These are phyloP conservation scores for Allantophomopsis lycopodina DNA, from an alignment of 2,329 filamentous ascomycete genomes.

Conservation along the genomic window DNA sequence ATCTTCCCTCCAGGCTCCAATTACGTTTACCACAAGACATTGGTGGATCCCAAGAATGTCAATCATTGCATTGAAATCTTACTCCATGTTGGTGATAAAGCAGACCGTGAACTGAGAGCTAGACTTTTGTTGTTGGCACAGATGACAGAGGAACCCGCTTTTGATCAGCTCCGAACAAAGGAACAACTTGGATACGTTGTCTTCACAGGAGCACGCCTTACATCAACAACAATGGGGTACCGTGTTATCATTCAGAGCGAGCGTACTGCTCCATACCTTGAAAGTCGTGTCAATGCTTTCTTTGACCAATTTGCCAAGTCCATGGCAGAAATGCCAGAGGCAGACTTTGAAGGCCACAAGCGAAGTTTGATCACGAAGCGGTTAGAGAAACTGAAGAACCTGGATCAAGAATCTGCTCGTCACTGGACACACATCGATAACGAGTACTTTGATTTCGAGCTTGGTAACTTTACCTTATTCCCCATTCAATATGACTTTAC, in stretches of 20 bases:
- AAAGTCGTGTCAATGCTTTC: constrained; percentile 79
- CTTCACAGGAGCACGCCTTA: constrained; percentile 62
- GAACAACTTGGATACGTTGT: constrained; percentile 97
- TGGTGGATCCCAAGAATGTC: constrained; percentile 80
- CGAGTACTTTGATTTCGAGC: constrained; percentile 83
- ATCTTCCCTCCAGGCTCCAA: constrained; percentile 70
- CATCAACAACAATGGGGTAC: constrained; percentile 71
- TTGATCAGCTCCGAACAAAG: constrained; percentile 90
- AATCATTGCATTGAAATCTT: constrained; percentile 78
- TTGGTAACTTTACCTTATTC: constrained; percentile 40
- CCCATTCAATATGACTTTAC: background rate
- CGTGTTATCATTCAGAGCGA: constrained; percentile 91
- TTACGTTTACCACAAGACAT: constrained; percentile 65
- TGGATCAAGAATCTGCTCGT: constrained; percentile 68
- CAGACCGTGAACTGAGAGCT: constrained; percentile 57
- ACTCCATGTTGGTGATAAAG: constrained; percentile 54
- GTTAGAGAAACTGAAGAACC: constrained; percentile 83
- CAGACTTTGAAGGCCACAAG: constrained; percentile 85
- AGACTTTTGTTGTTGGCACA: constrained; percentile 75
- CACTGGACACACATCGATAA: constrained; percentile 77
- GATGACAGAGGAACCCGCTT: constrained; percentile 84
- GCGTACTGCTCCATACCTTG: constrained; percentile 68
- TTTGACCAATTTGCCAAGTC: constrained; percentile 51
- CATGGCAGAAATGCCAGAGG: constrained; percentile 62
- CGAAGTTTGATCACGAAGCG: constrained; percentile 76